Evolutionary conservation across 371 early-diverging fungal species (phyloP).

Genomic region (Syncephalastrum monosporum): DNA sequence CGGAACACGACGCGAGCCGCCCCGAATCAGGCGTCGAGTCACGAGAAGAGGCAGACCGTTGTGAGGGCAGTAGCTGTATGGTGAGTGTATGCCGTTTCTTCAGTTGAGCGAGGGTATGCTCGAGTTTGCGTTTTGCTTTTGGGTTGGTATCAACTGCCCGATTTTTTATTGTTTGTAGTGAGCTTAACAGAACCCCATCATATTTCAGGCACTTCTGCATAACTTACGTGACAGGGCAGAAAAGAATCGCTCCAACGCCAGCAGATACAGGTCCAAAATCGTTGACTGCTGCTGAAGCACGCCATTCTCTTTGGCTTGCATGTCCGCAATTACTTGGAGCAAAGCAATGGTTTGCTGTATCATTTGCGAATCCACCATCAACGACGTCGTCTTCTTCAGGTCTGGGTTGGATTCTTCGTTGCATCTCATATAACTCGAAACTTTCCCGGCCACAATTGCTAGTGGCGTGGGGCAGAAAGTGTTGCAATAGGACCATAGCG

Average conservation of each 20-base stretch:
- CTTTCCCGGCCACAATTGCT: conserved; percentile 7
- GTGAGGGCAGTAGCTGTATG: conserved; percentile 12
- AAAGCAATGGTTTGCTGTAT: conserved; percentile 49
- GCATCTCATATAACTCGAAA: too few species aligned
- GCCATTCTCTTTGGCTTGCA: conserved; percentile 23
- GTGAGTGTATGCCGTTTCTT: conserved; percentile 17
- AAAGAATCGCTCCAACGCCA: conserved; percentile 46
- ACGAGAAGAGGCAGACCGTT: conserved; percentile 10
- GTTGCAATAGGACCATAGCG: too few species aligned
- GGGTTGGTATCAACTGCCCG: conserved; percentile 48
- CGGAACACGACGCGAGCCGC: conserved; percentile 29
- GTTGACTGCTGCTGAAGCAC: conserved; percentile 25
- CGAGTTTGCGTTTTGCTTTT: conserved; percentile 36
- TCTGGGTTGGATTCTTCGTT: too few species aligned
- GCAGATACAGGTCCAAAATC: conserved; percentile 54
- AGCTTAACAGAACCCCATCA: neutral
- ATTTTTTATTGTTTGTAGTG: neutral
- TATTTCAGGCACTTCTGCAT: neutral
- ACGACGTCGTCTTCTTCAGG: conserved; percentile 4
- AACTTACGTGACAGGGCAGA: conserved; percentile 53
- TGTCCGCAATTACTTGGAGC: conserved; percentile 46
- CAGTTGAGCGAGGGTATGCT: conserved; percentile 32
- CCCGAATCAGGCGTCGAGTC: conserved; percentile 4
- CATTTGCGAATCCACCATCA: conserved; percentile 34
- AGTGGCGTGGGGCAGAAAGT: neutral